Evolutionary conservation across 1,284 basidiomycete species (phyloP).

Genomic region (Cutaneotrichosporon arboriforme): DNA sequence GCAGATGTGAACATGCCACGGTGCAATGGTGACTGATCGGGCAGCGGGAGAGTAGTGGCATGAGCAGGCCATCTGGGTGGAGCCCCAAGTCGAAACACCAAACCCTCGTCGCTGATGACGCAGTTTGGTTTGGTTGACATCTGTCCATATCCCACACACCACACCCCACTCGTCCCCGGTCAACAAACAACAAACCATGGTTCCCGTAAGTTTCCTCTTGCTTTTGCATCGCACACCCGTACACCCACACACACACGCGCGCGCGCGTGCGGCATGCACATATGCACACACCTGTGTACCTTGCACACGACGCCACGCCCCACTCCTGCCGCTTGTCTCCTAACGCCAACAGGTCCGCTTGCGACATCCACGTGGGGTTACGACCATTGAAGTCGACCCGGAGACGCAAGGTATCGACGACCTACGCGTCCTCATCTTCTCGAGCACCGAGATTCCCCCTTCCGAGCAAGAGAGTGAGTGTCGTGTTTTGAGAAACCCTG

Average conservation of each 20-base stretch:
- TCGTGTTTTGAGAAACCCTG: not conserved
- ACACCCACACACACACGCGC: too few species aligned
- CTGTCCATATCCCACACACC: not conserved
- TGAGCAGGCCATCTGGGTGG: not conserved
- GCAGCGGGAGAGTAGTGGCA: too few species aligned
- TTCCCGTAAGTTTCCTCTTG: not conserved
- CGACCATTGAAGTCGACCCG: slow-evolving; percentile 61
- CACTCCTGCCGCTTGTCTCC: not conserved
- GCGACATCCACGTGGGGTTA: slow-evolving; percentile 72
- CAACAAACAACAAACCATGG: not conserved
- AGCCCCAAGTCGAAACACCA: not conserved
- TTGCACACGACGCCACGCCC: not conserved
- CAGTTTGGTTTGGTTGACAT: not conserved
- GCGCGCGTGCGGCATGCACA: too few species aligned
- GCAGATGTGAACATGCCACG: too few species aligned
- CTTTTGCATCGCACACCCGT: too few species aligned
- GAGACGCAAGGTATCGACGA: slow-evolving; percentile 60
- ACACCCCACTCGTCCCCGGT: not conserved
- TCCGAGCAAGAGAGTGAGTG: slow-evolving; percentile 68
- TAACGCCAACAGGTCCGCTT: slow-evolving; percentile 56
- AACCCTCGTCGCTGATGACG: not conserved
- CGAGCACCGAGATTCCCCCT: slow-evolving; percentile 63
- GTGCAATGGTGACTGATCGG: too few species aligned
- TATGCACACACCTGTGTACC: not conserved
- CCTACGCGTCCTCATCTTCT: slow-evolving; percentile 64